Conservation (phyloP, 768 basidiomycete species). For the Mycena galericulata region DNA sequence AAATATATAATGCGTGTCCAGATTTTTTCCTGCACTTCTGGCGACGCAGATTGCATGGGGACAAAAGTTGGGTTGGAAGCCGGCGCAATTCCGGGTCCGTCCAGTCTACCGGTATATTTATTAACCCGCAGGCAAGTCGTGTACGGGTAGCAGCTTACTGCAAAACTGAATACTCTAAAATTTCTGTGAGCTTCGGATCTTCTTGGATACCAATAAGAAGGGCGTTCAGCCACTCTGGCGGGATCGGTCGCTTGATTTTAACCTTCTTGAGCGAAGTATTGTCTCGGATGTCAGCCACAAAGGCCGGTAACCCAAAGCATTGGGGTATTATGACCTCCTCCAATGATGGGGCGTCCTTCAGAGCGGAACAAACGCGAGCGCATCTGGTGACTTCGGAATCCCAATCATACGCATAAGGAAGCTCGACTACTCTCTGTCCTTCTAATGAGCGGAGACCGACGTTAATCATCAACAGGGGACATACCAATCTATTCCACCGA, state of each 20-base stretch:
- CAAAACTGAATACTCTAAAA: not conserved
- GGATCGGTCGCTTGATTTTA: conserved; percentile 4
- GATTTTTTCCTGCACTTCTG: conserved; percentile 9
- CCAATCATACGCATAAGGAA: conserved; percentile 1
- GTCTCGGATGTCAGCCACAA: not conserved
- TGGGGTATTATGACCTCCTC: not conserved
- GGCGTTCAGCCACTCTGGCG: not conserved
- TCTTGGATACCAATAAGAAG: too few relatives aligned
- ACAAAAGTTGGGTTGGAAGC: conserved; percentile 10
- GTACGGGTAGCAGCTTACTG: not conserved
- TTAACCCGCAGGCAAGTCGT: not conserved
- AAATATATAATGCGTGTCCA: conserved; percentile 26
- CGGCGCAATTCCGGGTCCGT: not conserved
- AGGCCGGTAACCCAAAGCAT: not conserved
- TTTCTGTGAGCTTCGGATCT: not conserved
- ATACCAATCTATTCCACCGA: conserved; percentile 19
- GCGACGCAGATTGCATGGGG: conserved; percentile 5
- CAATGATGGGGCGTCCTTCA: not conserved
- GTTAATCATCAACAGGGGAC: not conserved
- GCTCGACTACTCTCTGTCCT: not conserved
- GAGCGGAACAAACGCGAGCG: not conserved
- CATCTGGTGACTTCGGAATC: not conserved
- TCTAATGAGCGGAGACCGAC: not conserved
- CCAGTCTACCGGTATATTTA: not conserved
- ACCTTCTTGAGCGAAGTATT: not conserved